A percentile compares a stretch with the other conserved stretches of the same genome.
These are phyloP conservation scores for Candida sakaeoensis DNA, from an alignment of 805 yeast species.

Conservation along the genomic window DNA sequence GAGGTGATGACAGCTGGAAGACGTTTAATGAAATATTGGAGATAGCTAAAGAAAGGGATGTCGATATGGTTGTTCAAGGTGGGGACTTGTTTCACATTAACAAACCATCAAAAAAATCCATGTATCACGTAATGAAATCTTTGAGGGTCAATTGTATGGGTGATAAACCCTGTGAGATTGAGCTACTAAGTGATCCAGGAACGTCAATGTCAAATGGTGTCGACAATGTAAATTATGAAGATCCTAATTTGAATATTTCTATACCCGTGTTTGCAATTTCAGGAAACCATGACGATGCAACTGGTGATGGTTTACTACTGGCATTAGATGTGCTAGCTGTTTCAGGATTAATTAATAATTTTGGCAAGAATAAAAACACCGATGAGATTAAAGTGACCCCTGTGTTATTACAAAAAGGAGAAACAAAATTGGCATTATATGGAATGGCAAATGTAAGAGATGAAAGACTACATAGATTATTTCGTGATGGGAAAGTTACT, in stretches of 20 bases:
- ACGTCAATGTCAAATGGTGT: conserved; percentile 58
- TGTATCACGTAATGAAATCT: conserved; percentile 76
- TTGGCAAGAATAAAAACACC: conserved; percentile 75
- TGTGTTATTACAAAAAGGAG: conserved; percentile 75
- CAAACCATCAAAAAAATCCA: conserved; percentile 81
- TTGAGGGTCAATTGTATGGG: conserved; percentile 74
- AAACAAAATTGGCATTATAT: conserved; percentile 77
- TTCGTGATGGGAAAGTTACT: conserved; percentile 74
- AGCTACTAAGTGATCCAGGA: conserved; percentile 75
- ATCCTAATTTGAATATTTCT: conserved; percentile 82
- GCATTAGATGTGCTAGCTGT: conserved; percentile 84
- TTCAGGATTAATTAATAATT: conserved; percentile 82
- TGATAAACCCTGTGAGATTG: conserved; percentile 82
- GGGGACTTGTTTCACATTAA: conserved; percentile 93
- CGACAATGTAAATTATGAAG: conserved; percentile 79
- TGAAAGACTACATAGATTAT: conserved; percentile 78
- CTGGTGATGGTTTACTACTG: conserved; percentile 77
- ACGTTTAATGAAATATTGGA: conserved; percentile 82
- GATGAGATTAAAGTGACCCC: conserved; percentile 76
- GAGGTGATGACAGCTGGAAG: conserved; percentile 86
- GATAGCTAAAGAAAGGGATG: conserved; percentile 66
- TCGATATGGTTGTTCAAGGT: conserved; percentile 84
- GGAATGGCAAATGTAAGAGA: conserved; percentile 89
- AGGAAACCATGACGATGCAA: conserved; percentile 96
- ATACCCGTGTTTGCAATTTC: conserved; percentile 89